Percentiles rank a stretch among this genome's conserved stretches.
Evolutionary conservation across 2,329 filamentous ascomycete species (phyloP).

Genomic region (Colletotrichum costaricense): DNA sequence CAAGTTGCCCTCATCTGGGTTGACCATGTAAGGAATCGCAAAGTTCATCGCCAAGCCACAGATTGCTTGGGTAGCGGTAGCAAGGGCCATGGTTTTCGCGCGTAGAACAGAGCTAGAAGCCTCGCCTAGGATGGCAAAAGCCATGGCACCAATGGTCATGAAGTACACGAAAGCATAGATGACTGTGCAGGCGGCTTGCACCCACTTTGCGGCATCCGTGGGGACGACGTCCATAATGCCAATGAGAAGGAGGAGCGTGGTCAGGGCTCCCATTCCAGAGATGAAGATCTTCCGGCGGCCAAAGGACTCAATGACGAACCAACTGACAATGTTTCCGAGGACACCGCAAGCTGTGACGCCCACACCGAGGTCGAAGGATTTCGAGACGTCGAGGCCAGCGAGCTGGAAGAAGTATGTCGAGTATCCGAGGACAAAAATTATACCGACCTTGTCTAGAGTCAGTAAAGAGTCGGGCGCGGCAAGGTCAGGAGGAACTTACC

Average conservation of each 20-base stretch:
- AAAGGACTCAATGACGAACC: slow-evolving; percentile 50
- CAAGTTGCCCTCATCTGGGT: slow-evolving; percentile 43
- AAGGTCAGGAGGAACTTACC: slow-evolving; percentile 64
- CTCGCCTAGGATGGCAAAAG: slow-evolving; percentile 65
- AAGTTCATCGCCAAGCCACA: slow-evolving; percentile 47
- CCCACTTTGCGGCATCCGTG: slow-evolving; percentile 53
- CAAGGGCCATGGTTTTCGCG: slow-evolving; percentile 56
- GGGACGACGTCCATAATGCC: slow-evolving; percentile 59
- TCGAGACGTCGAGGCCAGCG: slow-evolving; percentile 50
- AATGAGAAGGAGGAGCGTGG: slow-evolving; percentile 52
- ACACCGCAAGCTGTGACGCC: slow-evolving; percentile 51
- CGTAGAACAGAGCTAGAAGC: slow-evolving; percentile 56
- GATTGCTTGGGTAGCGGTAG: slow-evolving; percentile 53
- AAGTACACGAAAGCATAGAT: slow-evolving; percentile 50
- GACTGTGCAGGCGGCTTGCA: slow-evolving; percentile 60
- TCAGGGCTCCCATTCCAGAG: slow-evolving; percentile 51
- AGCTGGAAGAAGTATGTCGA: slow-evolving; percentile 66
- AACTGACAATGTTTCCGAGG: slow-evolving; percentile 54
- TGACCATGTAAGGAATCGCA: slow-evolving; percentile 42
- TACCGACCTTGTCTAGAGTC: not conserved
- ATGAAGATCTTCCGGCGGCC: slow-evolving; percentile 57
- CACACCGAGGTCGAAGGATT: slow-evolving; percentile 54
- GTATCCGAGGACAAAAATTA: slow-evolving; percentile 59
- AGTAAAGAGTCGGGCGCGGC: not conserved
- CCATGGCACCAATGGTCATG: slow-evolving; percentile 47